Base-by-base conservation (phyloP, 495 filamentous ascomycete genomes). In the Extremus antarcticus region DNA sequence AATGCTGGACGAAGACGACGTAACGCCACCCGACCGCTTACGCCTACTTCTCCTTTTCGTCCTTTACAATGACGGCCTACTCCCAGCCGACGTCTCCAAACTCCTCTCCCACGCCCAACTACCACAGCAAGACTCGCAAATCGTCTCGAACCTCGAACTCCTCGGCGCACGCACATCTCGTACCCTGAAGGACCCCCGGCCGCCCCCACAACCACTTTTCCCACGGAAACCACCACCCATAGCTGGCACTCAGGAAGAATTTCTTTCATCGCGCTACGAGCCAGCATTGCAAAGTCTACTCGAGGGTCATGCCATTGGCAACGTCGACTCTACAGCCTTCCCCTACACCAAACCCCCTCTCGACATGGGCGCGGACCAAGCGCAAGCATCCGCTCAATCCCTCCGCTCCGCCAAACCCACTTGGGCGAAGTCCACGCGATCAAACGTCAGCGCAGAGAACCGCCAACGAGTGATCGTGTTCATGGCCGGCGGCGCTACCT, bases 401-500 rank as follows among this genome's bases (percentile, higher is more conserved):
- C 73, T 98, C 38, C 78, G 84, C 58, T 88, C 86, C 57, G 87
- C 89, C 20, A 94, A 94, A 61, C 92, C 92, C 7, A 92, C 90
- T 10, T 98, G 92, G 92, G 92, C 92, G 8, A 86, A 85, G 48
- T 84, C 87, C 13, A 80, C 87, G 51, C 75, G 82, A 17, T 29
- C 43, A 13, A 54, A 51, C 48, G 77, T 84, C 16, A 79, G 80
- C 10, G 79, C 84, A 19, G 90, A 95, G 62, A 88, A 87, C 50
- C 80, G 83, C 45, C 92, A 98, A 69, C 84, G 92, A 41, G 80
- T 97, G 45, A 86, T 98, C 55, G 84, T 97, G 46, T 96, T 96
- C 68, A 85, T 97, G 81, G 91, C 92, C 19, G 92, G 94, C 35
- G 92, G 92, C 40, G 94, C 94, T 7, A 98, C 90, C 2, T 92